phyloP scores from a whole-genome alignment of 1,284 basidiomycete genomes.

The Coniophora puteana region DNA sequence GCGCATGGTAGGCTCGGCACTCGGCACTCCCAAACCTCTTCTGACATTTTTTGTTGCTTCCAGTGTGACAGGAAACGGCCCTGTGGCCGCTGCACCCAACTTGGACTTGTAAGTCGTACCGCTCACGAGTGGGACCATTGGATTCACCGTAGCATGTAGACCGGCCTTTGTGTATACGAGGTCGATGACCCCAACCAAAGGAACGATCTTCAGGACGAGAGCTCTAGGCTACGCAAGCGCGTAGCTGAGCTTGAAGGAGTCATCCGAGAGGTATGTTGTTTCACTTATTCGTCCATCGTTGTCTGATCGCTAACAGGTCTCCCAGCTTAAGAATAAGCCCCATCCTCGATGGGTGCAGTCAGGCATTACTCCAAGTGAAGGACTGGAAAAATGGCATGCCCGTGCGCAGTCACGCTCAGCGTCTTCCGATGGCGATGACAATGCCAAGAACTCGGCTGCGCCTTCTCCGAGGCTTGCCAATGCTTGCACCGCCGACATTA shows the following conservation, averaged over 20 bases:
- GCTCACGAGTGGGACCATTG: not conserved
- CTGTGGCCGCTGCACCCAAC: conserved; percentile 70
- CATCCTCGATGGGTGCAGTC: conserved; percentile 60
- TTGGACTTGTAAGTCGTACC: conserved; percentile 51
- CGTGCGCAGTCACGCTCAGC: conserved; percentile 15
- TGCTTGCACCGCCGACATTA: not conserved
- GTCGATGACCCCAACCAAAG: conserved; percentile 71
- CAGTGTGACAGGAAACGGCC: conserved; percentile 73
- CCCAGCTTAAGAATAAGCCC: conserved; percentile 65
- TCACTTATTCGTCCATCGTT: not conserved
- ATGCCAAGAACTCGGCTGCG: conserved; percentile 3
- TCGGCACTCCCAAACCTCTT: not conserved
- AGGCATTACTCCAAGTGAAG: conserved; percentile 20
- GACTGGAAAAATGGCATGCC: conserved; percentile 22
- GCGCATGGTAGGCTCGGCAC: conserved; percentile 57
- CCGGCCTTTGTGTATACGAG: conserved; percentile 81
- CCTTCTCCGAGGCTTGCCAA: conserved; percentile 3
- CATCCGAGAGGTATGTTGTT: conserved; percentile 60
- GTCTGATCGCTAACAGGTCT: conserved; percentile 7
- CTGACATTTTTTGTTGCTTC: conserved; percentile 1
- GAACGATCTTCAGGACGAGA: conserved; percentile 54
- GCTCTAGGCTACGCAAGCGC: conserved; percentile 62
- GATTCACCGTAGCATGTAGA: conserved; percentile 37
- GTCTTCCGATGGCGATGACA: conserved; percentile 11
- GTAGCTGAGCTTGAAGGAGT: conserved; percentile 83